Evolutionary conservation across 2,329 filamentous ascomycete species (phyloP).

Genomic region (Aspergillus niger): DNA sequence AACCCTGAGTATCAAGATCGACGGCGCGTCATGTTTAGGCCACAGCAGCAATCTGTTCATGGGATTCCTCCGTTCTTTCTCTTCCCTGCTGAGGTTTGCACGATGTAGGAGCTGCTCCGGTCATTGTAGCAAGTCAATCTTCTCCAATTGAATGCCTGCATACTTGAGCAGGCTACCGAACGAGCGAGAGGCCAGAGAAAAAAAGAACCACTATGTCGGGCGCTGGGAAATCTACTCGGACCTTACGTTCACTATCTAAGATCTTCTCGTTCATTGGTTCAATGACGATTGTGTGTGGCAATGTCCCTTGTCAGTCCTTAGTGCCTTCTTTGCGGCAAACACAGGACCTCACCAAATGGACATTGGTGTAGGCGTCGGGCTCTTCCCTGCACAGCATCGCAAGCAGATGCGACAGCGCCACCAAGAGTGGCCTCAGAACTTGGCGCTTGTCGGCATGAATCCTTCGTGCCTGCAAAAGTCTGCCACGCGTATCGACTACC

Average conservation of each 20-base stretch:
- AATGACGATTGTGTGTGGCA: slow-evolving; percentile 31
- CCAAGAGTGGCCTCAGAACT: slow-evolving; percentile 10
- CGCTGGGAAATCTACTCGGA: neutral
- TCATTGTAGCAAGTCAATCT: no score
- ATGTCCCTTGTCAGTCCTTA: slow-evolving; percentile 23
- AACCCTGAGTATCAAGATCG: no score
- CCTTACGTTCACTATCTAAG: neutral
- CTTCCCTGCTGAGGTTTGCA: no score
- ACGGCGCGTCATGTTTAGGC: no score
- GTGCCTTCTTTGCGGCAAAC: slow-evolving; percentile 30
- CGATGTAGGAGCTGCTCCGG: no score
- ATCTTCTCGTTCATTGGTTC: slow-evolving; percentile 8
- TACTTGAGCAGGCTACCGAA: no score
- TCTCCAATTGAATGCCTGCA: no score
- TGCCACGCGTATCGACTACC: slow-evolving; percentile 6
- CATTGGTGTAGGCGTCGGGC: slow-evolving; percentile 35
- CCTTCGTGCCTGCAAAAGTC: slow-evolving; percentile 1
- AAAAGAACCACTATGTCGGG: no score
- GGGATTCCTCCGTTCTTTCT: no score
- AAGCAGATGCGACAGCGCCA: neutral
- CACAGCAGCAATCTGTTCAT: no score
- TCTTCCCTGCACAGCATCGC: slow-evolving; percentile 23
- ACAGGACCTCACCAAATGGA: slow-evolving; percentile 29
- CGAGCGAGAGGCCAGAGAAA: neutral
- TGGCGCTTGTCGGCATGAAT: slow-evolving; percentile 30